Base-by-base conservation (phyloP, 441 rosid genomes). In the Eruca vesicaria region DNA sequence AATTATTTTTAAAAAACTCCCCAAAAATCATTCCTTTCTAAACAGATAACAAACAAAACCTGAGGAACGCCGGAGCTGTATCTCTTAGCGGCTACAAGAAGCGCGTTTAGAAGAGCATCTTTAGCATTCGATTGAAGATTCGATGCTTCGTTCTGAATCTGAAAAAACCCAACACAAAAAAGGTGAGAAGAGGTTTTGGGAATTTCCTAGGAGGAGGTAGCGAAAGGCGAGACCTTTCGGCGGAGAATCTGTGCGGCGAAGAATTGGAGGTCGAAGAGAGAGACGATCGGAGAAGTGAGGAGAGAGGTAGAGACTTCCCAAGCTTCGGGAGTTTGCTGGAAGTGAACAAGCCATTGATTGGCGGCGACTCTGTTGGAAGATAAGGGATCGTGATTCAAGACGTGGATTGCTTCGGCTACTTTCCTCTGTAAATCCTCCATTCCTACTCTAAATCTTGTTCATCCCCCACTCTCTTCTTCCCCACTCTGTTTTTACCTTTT, bases 161-260 rank as follows among this genome's bases (percentile, higher is more conserved):
- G 93, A 50, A 81, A 29, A 83, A 29, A n/a, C n/a, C 29, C 72
- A 53, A 71, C 21, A 63, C 55, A 68, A 5, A 45, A 16, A n/a
- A 57, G 36, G 29, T 77, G 43, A 29, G 52, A 67, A 19, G 58
- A 26, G 58, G 19, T 52, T 52, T 60, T 3, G 64, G 38, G 68
- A 36, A 45, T 45, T n/a, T 6, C 3, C n/a, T n/a, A n/a, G 7
- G 4, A 29, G 7, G 6, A 58, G 68, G 75, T 43, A 29, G 7
- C 11, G 11, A 55, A 68, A 43, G 64, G 7, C 0, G 19, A 8
- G 9, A 92, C 98, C 97, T 95, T 95, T 71, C 96, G 87, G 64
- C 87, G 89, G 80, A 92, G 98, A 88, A 95, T 92, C 87, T 95
- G 98, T 14, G 99, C 96, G 14, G 99, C 90, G 74, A 92, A 93